Conservation (phyloP, 2,329 filamentous ascomycete genomes). For the Davidsoniella australis region DNA sequence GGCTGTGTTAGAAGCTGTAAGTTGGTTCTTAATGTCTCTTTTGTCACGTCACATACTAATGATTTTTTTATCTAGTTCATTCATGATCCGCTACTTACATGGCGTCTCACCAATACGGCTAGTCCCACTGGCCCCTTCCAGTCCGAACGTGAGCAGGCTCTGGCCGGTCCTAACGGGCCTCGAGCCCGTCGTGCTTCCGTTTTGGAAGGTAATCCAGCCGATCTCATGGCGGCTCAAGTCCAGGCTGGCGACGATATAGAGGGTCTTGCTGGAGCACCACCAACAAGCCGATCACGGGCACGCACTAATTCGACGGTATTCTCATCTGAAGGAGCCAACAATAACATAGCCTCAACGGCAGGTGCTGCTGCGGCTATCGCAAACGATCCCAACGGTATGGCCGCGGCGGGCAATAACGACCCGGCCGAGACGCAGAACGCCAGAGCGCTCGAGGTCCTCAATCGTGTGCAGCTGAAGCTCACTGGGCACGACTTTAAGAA, state of each 20-base stretch:
- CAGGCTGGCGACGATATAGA: slow-evolving; percentile 13
- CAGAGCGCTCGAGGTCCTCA: slow-evolving; percentile 76
- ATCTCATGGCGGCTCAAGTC: slow-evolving; percentile 33
- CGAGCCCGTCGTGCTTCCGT: slow-evolving; percentile 52
- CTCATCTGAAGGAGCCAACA: slow-evolving; percentile 17
- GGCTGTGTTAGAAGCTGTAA: slow-evolving; percentile 91
- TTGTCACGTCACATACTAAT: too few relatives aligned
- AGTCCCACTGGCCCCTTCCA: slow-evolving; percentile 50
- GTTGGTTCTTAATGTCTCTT: slow-evolving; percentile 21
- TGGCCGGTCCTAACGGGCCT: slow-evolving; percentile 29
- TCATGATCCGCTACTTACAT: slow-evolving; percentile 95
- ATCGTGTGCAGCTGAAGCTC: slow-evolving; percentile 85
- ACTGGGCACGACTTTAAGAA: slow-evolving; percentile 85
- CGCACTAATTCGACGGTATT: slow-evolving; percentile 41
- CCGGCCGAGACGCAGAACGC: slow-evolving; percentile 75
- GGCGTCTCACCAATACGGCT: slow-evolving; percentile 58
- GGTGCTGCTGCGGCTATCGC: slow-evolving; percentile 6
- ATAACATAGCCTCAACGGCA: slow-evolving; percentile 20
- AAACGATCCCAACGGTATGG: background rate
- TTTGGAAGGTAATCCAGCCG: slow-evolving; percentile 42
- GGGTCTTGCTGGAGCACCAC: slow-evolving; percentile 28
- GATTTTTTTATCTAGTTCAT: slow-evolving; percentile 99
- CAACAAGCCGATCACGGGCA: slow-evolving; percentile 32
- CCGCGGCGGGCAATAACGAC: slow-evolving; percentile 20
- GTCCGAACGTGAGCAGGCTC: slow-evolving; percentile 38